These are phyloP conservation scores for Starmerella lactis-condensi DNA, from an alignment of 805 yeast genomes.

Conservation along the genomic window DNA sequence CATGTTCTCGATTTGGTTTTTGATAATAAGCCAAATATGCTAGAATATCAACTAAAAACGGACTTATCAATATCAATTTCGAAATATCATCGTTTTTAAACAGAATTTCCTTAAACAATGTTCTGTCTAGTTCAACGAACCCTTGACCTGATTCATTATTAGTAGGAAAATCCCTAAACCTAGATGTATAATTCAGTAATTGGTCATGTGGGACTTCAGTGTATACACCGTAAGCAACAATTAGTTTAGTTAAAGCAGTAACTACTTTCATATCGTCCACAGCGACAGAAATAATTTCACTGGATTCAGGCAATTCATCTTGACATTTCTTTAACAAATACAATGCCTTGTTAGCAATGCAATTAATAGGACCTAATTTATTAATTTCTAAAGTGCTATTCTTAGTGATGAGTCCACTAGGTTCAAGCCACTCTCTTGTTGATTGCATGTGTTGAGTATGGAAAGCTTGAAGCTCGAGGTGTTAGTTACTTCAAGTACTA, in stretches of 20 bases:
- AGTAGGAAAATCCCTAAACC: too few relatives aligned
- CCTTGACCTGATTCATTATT: too few relatives aligned
- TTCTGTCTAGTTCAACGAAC: too few relatives aligned
- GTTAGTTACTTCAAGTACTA: too few relatives aligned
- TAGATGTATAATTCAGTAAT: too few relatives aligned
- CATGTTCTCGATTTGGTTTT: too few relatives aligned
- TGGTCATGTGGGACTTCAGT: slow-evolving; percentile 27
- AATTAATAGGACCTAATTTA: background rate
- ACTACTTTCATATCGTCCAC: slow-evolving; percentile 69
- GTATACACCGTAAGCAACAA: slow-evolving; percentile 56
- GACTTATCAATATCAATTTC: slow-evolving; percentile 20
- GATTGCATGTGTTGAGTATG: slow-evolving; percentile 3
- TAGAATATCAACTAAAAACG: slow-evolving; percentile 9
- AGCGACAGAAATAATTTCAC: slow-evolving; percentile 35
- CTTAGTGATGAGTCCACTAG: slow-evolving; percentile 1
- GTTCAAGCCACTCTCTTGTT: slow-evolving; percentile 10
- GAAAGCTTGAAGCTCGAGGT: too few relatives aligned
- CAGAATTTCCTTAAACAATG: too few relatives aligned
- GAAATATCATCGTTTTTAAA: slow-evolving; percentile 17
- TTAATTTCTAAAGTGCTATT: background rate
- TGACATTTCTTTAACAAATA: slow-evolving; percentile 2
- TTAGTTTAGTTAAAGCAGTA: slow-evolving; percentile 40
- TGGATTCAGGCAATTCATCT: slow-evolving; percentile 1
- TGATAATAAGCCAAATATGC: too few relatives aligned
- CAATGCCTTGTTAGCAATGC: slow-evolving; percentile 1